Base-by-base conservation (phyloP, 768 basidiomycete species). In the Dacryopinax spathularia region DNA sequence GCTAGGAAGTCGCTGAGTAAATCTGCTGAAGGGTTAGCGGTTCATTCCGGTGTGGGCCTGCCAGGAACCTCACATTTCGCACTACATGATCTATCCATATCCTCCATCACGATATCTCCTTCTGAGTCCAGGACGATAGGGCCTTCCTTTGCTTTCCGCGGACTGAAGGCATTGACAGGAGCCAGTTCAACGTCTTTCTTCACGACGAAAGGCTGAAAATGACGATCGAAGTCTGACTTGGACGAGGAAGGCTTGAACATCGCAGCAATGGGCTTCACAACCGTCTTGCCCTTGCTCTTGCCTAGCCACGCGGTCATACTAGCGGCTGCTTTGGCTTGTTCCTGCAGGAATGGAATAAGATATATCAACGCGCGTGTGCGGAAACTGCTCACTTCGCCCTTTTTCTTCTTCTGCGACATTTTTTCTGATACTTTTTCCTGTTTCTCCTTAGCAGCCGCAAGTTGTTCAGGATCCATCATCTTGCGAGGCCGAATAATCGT, bases 181-280 rank as follows among this genome's bases (percentile, higher is more conserved):
- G 91, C 90, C 18, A 93, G 68, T 29, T 78, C 76, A 4, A 82
- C 81, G 65, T 83, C 88, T 70, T 87, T 91, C 77, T 88, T 90
- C 65, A 88, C 68, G 3, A 82, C 77, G 71, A 91, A 95, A 1
- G 90, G 85, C 68, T 82, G 85, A 77, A 96, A 96, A 0, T 79
- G 77, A 68, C 76, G 82, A 62, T 86, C 80, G 68, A 90, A 95
- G 48, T 92, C 87, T 16, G 81, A 81, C 31, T 78, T 76, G 1
- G 72, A 66, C 33, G 69, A 71, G 5, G 77, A 78, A 48, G 82
- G 64, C 15, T 63, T 65, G 64, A 18, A 66, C 71, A 43, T 72
- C 9, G 74, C 70, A 13, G 48, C 48, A 15, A 31, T 16, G 1
- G 63, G 63, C 35, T 66, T 66, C 13, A 33, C 22, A n/a, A 5